Base-by-base conservation (phyloP, 2,329 filamentous ascomycete species). In the Epichloe gansuensis region DNA sequence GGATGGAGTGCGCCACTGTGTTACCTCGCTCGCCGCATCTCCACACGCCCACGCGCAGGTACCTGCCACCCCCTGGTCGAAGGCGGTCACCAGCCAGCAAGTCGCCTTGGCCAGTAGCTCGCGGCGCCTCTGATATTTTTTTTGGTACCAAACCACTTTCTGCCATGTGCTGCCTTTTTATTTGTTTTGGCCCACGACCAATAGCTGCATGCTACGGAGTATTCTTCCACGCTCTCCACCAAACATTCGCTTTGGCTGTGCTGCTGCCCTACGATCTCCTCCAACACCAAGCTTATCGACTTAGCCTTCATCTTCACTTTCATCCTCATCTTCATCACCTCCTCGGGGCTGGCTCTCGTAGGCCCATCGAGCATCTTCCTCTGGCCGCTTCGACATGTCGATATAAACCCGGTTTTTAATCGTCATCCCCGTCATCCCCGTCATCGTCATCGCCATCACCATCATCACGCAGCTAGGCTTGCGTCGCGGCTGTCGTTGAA, bases 181-280 rank as follows among this genome's bases (percentile, higher is more conserved):
- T 59, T 61, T 57, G 59, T 65, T 64, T 64, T 63, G 57, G 51
- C 57, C 56, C 56, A 58, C 58, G 57, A 56, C 63, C 62, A 64
- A 62, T 58, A 53, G 57, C 56, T 57, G 50, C 57, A 47, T 53
- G 53, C 56, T 54, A 53, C 45, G 17, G 17, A 47, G 7, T 49
- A 51, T 51, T 47, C 52, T 53, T 49, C 54, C 51, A 50, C 56
- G 50, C 57, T 54, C 53, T 55, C 51, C 54, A 56, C 58, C 55
- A 54, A 47, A 34, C 25, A 34, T 47, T 44, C 34, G 40, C 31
- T 39, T 48, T 46, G 51, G 38, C 53, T 50, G 45, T 52, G 51
- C 50, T 51, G 53, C 50, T 51, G 45, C 49, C 52, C 52, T 53
- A 44, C 50, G 13, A 51, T 40, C 46, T 6, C 46, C 36, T 25